These are phyloP conservation scores for Aspergillus olivimuriae DNA, from an alignment of 495 filamentous ascomycete species.

Conservation along the genomic window DNA sequence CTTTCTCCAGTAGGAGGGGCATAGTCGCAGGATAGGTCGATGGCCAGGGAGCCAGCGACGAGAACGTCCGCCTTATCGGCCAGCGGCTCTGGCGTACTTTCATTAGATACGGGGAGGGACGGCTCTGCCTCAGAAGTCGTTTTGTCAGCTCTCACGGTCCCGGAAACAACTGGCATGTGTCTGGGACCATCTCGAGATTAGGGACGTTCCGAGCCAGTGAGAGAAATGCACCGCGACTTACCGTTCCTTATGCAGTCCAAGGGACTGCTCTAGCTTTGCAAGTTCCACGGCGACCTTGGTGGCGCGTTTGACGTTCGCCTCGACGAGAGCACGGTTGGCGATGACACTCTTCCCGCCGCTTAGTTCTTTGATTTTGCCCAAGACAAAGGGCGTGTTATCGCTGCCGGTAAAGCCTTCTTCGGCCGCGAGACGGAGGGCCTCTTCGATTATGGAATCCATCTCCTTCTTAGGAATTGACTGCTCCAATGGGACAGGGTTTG, in stretches of 20 bases:
- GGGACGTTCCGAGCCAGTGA: conserved; percentile 11
- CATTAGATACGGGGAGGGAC: conserved; percentile 5
- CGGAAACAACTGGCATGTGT: conserved; percentile 36
- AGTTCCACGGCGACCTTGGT: conserved; percentile 75
- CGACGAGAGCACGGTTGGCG: conserved; percentile 73
- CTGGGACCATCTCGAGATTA: conserved; percentile 36
- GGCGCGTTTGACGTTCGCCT: conserved; percentile 73
- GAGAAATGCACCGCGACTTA: conserved; percentile 25
- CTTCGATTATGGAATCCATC: conserved; percentile 67
- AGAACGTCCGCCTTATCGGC: conserved; percentile 58
- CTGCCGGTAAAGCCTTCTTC: conserved; percentile 63
- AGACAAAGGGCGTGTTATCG: conserved; percentile 83
- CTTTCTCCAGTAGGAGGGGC: conserved; percentile 32
- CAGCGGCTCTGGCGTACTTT: conserved; percentile 6
- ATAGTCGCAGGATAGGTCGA: conserved; percentile 83
- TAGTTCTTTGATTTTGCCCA: conserved; percentile 73
- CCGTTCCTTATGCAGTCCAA: conserved; percentile 25
- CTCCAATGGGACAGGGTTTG: conserved; percentile 76
- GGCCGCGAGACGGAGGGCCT: conserved; percentile 66
- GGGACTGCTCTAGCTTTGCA: conserved; percentile 49
- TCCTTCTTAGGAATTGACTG: conserved; percentile 61
- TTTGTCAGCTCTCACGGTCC: conserved; percentile 21
- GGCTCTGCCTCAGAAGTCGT: conserved; percentile 15
- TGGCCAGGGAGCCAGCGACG: conserved; percentile 81
- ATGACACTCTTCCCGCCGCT: conserved; percentile 64